phyloP scores from a whole-genome alignment of 1,139 yeast species.

The Kodamaea anthophila region DNA sequence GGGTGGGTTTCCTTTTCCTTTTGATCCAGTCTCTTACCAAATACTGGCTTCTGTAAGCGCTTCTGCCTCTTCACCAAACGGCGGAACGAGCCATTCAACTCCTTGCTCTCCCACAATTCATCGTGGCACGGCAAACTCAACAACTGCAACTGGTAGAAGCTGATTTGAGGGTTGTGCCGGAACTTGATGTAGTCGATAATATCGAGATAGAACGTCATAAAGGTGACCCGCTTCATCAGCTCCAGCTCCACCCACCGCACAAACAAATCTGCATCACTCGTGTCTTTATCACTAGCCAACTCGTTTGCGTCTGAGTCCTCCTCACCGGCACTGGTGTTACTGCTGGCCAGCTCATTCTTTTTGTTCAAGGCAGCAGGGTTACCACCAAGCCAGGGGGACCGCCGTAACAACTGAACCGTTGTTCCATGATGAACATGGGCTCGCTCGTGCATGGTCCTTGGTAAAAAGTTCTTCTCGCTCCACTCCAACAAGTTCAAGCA shows the following conservation, averaged over 20 bases:
- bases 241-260: constrained; percentile 71
- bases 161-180: constrained; percentile 65
- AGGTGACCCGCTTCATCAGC: constrained; percentile 69
- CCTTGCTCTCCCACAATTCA: constrained; percentile 59
- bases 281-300: constrained; percentile 11
- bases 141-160: constrained; percentile 68
- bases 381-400: constrained; percentile 72
- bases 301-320: constrained; percentile 25
- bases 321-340: constrained; percentile 25
- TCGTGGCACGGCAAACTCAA: constrained; percentile 73
- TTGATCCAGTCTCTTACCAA: constrained; percentile 1
- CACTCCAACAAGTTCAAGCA: constrained; percentile 56
- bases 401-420: constrained; percentile 61
- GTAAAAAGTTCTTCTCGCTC: constrained; percentile 60
- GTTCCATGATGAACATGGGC: constrained; percentile 76
- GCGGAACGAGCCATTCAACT: constrained; percentile 35
- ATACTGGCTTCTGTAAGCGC: constrained; percentile 19
- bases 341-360: constrained; percentile 12
- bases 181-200: constrained; percentile 74
- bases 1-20: constrained; percentile 2
- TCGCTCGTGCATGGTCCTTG: constrained; percentile 58
- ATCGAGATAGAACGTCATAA: constrained; percentile 76
- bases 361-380: constrained; percentile 39
- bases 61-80: constrained; percentile 35
- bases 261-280: constrained; percentile 27